A percentile compares a stretch with the other conserved stretches of the same genome.
phyloP scores from a whole-genome alignment of 2,329 filamentous ascomycete species.

The Chrysoporthe puriensis region DNA sequence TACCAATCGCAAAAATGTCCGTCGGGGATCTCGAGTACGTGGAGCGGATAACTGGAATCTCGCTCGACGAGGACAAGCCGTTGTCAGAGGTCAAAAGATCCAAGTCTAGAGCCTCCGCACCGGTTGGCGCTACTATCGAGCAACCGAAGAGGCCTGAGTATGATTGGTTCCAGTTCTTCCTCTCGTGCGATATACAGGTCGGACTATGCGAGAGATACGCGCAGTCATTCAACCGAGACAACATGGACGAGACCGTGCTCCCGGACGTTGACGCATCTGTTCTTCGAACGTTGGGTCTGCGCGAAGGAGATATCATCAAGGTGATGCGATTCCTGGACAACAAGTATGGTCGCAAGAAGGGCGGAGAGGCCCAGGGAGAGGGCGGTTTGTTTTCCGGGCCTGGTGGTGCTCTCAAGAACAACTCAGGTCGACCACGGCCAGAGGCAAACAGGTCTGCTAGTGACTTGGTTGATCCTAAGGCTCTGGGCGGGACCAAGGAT shows the following conservation, averaged over 20 bases:
- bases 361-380: conserved; percentile 50
- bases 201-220: conserved; percentile 94
- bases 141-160: conserved; percentile 72
- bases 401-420: conserved; percentile 88
- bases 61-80: conserved; percentile 92
- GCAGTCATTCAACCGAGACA: conserved; percentile 84
- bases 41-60: conserved; percentile 82
- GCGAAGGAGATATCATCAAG: conserved; percentile 94
- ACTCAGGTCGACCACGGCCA: conserved; percentile 89
- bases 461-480: conserved; percentile 85
- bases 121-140: conserved; percentile 66
- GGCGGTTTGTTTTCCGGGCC: conserved; percentile 88
- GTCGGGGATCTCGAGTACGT: conserved; percentile 94
- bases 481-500: conserved; percentile 69
- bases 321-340: conserved; percentile 88
- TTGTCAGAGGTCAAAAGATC: conserved; percentile 78
- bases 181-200: conserved; percentile 87
- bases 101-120: conserved; percentile 40
- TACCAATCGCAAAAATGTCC: conserved; percentile 95
- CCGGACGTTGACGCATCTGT: conserved; percentile 85
- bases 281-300: conserved; percentile 85
- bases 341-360: conserved; percentile 72
- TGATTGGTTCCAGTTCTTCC: conserved; percentile 99
- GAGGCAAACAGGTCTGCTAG: conserved; percentile 84
- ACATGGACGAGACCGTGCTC: conserved; percentile 92